Base-by-base conservation (phyloP, 345 rosid species). In the Dimocarpus longan region DNA sequence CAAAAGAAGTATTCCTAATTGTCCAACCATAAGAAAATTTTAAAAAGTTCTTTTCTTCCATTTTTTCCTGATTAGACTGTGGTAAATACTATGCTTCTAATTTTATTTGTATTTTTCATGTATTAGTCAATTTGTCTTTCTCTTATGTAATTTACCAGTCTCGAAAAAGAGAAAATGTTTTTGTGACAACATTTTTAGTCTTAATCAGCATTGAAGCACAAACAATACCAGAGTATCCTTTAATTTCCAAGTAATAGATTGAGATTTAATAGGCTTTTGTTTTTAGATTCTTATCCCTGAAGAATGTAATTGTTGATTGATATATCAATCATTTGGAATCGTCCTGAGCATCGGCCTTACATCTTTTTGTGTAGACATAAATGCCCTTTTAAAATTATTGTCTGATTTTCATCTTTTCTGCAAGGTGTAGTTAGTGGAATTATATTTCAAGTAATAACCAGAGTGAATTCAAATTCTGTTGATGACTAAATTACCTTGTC, bases 321-420 rank as follows among this genome's bases (percentile, higher is more conserved):
- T 70, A 3, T 70, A n/a, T n/a, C n/a, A 15, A 70, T 24, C 52
- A n/a, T 46, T 52, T 71, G 22, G 75, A 52, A 71, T 52, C 43
- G 3, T 43, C 43, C 46, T 54, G n/a, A 24, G 22, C 63, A 7
- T 12, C 2, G 24, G 24, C 6, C 75, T 4, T 54, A 15, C 64
- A 52, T 12, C 40, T n/a, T 52, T 32, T 19, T 8, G n/a, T 10
- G 28, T 16, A 18, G 46, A 19, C 24, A 18, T 16, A 2, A 7
- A 52, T 48, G 18, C 40, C 65, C 1, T 28, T 56, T 32, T 28
- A 54, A 32, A 42, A 42, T 32, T 18, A 8, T 10, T 48, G 21
- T 15, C n/a, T 54, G 8, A 15, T 52, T 28, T 16, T 16, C 8
- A 44, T 3, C 40, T 16, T 18, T 32, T 18, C 19, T 32, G 48